Conservation (phyloP, 371 early-diverging fungal species). For the Haplosporangium sp. region DNA sequence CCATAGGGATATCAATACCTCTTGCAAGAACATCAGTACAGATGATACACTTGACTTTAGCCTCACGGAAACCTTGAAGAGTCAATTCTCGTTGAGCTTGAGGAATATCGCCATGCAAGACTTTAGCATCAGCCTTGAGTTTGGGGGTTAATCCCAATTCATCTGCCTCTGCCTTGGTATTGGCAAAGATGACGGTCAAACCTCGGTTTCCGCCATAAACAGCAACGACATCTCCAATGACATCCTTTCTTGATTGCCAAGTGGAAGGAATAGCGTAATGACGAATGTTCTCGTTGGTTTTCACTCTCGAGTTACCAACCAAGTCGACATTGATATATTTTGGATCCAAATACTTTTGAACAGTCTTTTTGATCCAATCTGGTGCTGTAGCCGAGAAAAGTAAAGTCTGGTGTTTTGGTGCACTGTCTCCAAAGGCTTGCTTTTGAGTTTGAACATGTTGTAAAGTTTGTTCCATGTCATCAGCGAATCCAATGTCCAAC, state of each 20-base stretch:
- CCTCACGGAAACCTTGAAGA: conserved; percentile 90
- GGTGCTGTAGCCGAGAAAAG: conserved; percentile 92
- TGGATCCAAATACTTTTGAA: conserved; percentile 85
- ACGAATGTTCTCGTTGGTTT: conserved; percentile 82
- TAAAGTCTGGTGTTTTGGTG: conserved; percentile 83
- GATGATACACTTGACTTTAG: conserved; percentile 86
- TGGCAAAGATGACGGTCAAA: conserved; percentile 92
- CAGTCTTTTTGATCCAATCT: conserved; percentile 85
- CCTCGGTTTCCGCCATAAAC: conserved; percentile 84
- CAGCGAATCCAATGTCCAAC: conserved; percentile 97
- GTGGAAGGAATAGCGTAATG: conserved; percentile 87
- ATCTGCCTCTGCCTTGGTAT: conserved; percentile 93
- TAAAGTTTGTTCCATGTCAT: conserved; percentile 90
- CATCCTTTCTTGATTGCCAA: conserved; percentile 81
- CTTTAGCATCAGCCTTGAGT: conserved; percentile 84
- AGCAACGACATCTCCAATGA: conserved; percentile 87
- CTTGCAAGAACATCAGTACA: conserved; percentile 97
- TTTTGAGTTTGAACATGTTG: conserved; percentile 83
- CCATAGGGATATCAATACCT: conserved; percentile 98
- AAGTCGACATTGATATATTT: conserved; percentile 88
- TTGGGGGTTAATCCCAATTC: conserved; percentile 86
- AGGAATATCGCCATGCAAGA: conserved; percentile 95
- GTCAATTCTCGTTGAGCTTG: conserved; percentile 90
- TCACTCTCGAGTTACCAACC: conserved; percentile 79
- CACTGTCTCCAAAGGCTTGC: conserved; percentile 76